Conservation (phyloP, 331 rosid genomes). For the Acacia pycnantha region DNA sequence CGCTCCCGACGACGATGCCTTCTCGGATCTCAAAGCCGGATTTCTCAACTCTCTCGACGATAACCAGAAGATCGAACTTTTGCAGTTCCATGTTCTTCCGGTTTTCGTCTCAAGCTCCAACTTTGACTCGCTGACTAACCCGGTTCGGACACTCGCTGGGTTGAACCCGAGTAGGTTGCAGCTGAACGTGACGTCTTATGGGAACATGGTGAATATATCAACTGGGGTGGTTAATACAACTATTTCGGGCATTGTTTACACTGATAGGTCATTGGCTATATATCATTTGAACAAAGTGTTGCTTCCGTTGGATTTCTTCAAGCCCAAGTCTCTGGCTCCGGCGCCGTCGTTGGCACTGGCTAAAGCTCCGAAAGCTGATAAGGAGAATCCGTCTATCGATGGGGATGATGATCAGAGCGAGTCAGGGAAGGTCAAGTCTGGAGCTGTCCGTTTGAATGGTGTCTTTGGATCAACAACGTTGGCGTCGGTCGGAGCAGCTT, state of each 20-base stretch:
- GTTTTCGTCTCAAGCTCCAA: constrained; percentile 40
- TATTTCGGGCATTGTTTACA: constrained; percentile 36
- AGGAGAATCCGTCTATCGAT: constrained; percentile 30
- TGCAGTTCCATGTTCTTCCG: constrained; percentile 46
- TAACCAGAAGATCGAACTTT: constrained; percentile 38
- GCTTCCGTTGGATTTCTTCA: constrained; percentile 46
- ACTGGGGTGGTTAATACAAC: constrained; percentile 49
- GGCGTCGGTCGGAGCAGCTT: neutral
- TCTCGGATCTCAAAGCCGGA: constrained; percentile 37
- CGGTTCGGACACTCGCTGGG: constrained; percentile 43
- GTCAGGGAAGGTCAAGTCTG: constrained; percentile 25
- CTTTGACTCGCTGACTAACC: constrained; percentile 45
- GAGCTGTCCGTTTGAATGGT: neutral
- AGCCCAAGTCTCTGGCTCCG: constrained; percentile 35
- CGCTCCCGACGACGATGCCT: constrained; percentile 41
- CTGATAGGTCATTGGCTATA: constrained; percentile 41
- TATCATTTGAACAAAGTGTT: constrained; percentile 52
- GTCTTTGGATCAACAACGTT: neutral
- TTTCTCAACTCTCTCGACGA: constrained; percentile 37
- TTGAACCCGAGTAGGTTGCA: constrained; percentile 39
- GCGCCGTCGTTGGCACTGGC: constrained; percentile 32
- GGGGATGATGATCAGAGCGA: constrained; percentile 34
- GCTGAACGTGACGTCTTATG: constrained; percentile 42
- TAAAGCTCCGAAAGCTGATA: constrained; percentile 40
- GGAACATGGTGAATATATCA: constrained; percentile 43